Evolutionary conservation across 2,329 filamentous ascomycete genomes (phyloP).

Genomic region (Claviceps fusiformis): DNA sequence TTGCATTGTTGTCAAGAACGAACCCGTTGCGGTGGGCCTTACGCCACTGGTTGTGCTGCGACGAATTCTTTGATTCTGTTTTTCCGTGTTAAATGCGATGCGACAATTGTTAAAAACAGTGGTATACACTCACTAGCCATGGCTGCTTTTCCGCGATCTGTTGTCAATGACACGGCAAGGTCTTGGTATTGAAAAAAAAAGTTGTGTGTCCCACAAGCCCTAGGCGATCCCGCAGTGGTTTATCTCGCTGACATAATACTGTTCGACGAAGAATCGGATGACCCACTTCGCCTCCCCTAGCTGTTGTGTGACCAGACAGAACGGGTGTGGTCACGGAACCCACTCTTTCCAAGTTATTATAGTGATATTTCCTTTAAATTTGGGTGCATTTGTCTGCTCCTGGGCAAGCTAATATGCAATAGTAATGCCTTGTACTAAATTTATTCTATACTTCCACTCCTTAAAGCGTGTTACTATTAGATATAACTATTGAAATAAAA

Average conservation of each 20-base stretch:
- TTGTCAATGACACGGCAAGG: neutral
- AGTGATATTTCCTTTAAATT: too few relatives aligned
- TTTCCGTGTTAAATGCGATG: neutral
- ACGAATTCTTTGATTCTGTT: conserved; percentile 98
- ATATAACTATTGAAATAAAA: too few relatives aligned
- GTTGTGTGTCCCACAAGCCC: conserved; percentile 12
- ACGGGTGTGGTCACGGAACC: too few relatives aligned
- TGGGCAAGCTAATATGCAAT: too few relatives aligned
- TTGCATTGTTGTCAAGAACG: conserved; percentile 21
- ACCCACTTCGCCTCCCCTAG: neutral
- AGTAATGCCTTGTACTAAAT: too few relatives aligned
- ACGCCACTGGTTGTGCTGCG: conserved; percentile 94
- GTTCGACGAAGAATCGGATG: neutral
- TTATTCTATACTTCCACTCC: too few relatives aligned
- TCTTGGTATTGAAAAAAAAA: neutral
- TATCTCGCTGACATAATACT: conserved; percentile 5
- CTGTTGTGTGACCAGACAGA: neutral
- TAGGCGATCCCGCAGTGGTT: conserved; percentile 5
- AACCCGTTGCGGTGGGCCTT: conserved; percentile 99
- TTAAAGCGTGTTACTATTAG: too few relatives aligned
- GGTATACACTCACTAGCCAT: conserved; percentile 6
- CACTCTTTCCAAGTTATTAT: too few relatives aligned
- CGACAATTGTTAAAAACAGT: neutral
- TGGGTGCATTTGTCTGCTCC: too few relatives aligned
- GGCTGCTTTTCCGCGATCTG: conserved; percentile 3